Evolutionary conservation across 2,329 filamentous ascomycete species (phyloP), one percentile per base, ranked within the genome.

Genomic region (Sporothrix pallida): DNA sequence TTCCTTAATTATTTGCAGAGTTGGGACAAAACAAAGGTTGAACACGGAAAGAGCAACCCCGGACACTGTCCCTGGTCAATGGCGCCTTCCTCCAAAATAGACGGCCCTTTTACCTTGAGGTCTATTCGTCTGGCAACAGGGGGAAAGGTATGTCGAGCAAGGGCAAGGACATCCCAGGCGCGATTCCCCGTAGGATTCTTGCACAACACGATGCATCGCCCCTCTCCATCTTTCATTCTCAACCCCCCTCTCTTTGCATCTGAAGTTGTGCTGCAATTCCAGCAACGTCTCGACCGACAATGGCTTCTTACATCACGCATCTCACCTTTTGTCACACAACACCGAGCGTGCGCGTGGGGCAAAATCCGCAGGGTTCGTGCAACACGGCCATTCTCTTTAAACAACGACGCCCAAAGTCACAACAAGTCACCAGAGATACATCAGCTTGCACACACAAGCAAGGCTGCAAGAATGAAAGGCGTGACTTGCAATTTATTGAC

Each of bases 31-130:
- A 62, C 26, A n/a, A 62, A 17, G 54, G 42, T 20, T 58, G 37
- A n/a, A 44, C 7, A 26, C 26, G 63, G 63, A 67, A 67, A 50
- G 12, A 31, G 46, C 44, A 67, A 67, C 44, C 63, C 63, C 48
- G 63, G 17, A 42, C 46, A 31, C 7, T 50, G 62, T 54, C 65
- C 52, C 31, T 58, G n/a, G 37, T 56, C n/a, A 42, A 31, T 1
- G n/a, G 52, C 42, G 52, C 50, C 68, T 70, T 70, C 68, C 68
- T 58, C 13, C 37, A 44, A 20, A 58, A 46, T 48, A 70, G 68
- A 70, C 68, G 68, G 68, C 68, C 68, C 68, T 70, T 60, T 70
- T 70, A 70, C 67, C 13, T 69, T 52, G 7, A 44, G 26, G 31
- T 37, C 26, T 44, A 15, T n/a, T 15, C 31, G 60, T 44, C 9